Evolutionary conservation across 1,139 yeast genomes (phyloP), one percentile per base, ranked within the genome.

Genomic region (Maudiozyma humilis): DNA sequence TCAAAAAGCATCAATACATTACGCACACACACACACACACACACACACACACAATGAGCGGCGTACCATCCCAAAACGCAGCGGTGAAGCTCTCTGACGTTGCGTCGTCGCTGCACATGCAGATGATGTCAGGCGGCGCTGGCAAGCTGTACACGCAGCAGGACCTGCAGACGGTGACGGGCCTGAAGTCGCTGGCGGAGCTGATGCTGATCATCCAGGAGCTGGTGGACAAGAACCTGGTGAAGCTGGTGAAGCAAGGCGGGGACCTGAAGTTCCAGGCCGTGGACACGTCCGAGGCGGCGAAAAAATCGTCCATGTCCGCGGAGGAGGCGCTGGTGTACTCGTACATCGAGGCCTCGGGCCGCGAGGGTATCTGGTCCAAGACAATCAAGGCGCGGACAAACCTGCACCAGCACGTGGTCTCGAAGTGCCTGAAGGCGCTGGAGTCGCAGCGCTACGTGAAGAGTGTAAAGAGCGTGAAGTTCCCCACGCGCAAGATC

Each of bases 321-420:
- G 78, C 79, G 17, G 99, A 93, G 57, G 98, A 93, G 64, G 83
- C 91, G 31, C 79, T 91, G 77, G 84, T 91, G 32, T 93, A 89
- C 62, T 79, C 91, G 0, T 81, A 87, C 59, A 91, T 91, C 52
- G 95, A 86, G 59, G 94, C 94, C 0, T 77, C 95, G 6, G 95
- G 93, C 2, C 75, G 97, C 62, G 97, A 89, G 64, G 97, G 97
- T 40, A 82, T 83, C 43, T 91, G 98, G 98, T 86, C 95, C 15
- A 88, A 88, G 65, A 87, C 95, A 10, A 78, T 91, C 55, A 87
- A 87, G 60, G 87, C 93, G 16, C 82, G 84, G 58, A 86, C 97
- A 18, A 91, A 91, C 57, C 68, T 91, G 53, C 98, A 93, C 63
- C 96, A 88, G 59, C 94, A 87, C 57, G 85, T 93, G 15, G 96